Evolutionary conservation across 768 basidiomycete genomes (phyloP).

Genomic region (Hydnomerulius pinastri): DNA sequence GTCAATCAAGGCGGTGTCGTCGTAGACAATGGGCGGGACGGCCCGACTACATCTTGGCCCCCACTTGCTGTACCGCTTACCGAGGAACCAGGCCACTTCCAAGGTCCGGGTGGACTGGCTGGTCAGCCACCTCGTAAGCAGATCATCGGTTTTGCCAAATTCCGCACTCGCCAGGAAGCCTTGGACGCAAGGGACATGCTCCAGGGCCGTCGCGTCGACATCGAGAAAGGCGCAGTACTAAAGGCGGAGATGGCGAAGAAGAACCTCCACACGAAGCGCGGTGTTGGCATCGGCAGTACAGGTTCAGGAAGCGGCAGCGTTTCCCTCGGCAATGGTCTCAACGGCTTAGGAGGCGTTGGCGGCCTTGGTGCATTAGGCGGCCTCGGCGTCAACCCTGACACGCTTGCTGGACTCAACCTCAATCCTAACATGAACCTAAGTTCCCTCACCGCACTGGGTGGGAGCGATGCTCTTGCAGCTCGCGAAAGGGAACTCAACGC

Average conservation of each 20-base stretch:
- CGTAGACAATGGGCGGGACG: slow-evolving; percentile 77
- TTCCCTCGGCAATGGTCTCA: slow-evolving; percentile 27
- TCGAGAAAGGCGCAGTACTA: slow-evolving; percentile 87
- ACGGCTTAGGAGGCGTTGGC: slow-evolving; percentile 28
- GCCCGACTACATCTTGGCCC: slow-evolving; percentile 71
- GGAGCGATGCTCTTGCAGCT: slow-evolving; percentile 31
- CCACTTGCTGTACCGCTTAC: slow-evolving; percentile 33
- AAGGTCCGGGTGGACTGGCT: slow-evolving; percentile 24
- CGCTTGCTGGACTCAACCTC: slow-evolving; percentile 29
- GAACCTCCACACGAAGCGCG: slow-evolving; percentile 94
- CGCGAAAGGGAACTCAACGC: slow-evolving; percentile 51
- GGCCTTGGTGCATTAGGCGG: slow-evolving; percentile 27
- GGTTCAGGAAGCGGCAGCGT: slow-evolving; percentile 28
- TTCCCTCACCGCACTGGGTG: slow-evolving; percentile 24
- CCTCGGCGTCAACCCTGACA: slow-evolving; percentile 29
- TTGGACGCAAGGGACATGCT: slow-evolving; percentile 84
- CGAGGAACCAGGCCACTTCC: slow-evolving; percentile 36
- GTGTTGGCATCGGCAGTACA: slow-evolving; percentile 65
- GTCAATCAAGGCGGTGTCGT: slow-evolving; percentile 82
- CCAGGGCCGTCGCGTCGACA: slow-evolving; percentile 88
- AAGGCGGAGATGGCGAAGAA: slow-evolving; percentile 99
- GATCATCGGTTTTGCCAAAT: slow-evolving; percentile 98
- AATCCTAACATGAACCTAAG: slow-evolving; percentile 29
- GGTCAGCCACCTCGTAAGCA: slow-evolving; percentile 77
- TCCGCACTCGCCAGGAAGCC: slow-evolving; percentile 84